Base-by-base conservation (phyloP, 805 yeast species). In the Lachancea lanzarotensis region DNA sequence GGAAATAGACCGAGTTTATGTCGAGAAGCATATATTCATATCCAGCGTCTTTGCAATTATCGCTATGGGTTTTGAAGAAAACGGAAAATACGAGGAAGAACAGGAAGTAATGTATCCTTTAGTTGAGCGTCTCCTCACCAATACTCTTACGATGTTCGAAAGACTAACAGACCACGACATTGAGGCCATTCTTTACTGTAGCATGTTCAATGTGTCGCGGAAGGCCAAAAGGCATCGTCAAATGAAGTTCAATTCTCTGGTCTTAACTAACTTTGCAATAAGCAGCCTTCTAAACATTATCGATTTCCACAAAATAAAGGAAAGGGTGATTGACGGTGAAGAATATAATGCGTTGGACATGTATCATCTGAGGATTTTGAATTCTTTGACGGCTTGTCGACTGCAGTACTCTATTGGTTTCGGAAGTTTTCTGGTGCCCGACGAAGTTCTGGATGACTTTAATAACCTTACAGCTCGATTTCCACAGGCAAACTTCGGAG, bases 151-250 rank as follows among this genome's bases (percentile, higher is more conserved):
- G 1, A 69, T 73, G 53, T 72, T 78, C 3, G 74, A 71, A 35
- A 75, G 76, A n/a, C 57, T 78, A 26, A 74, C 74, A 3, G 81
- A 76, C 51, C 80, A 76, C 57, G 84, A 79, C 52, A 71, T 78
- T 30, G 84, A 79, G 53, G 82, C 81, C 0, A 70, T 79, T 8
- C 52, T 78, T 22, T 79, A 79, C 52, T 68, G 79, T 42, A 70
- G 78, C 17, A 59, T 75, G 56, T 79, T 75, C 55, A 75, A 75
- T 50, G 71, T 76, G 38, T 74, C 80, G 1, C 64, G 81, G 49
- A 76, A 76, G 48, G 74, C 79, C 3, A 63, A 69, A 42, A 52
- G 65, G 29, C 62, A 62, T 47, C 52, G 69, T 40, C 82, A 78
- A 52, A 64, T 72, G n/a, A 69, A 71, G 42, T 64, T 75, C 49